These are phyloP conservation scores for Fusarium sp. DNA, from an alignment of 2,329 filamentous ascomycete genomes.

Conservation along the genomic window DNA sequence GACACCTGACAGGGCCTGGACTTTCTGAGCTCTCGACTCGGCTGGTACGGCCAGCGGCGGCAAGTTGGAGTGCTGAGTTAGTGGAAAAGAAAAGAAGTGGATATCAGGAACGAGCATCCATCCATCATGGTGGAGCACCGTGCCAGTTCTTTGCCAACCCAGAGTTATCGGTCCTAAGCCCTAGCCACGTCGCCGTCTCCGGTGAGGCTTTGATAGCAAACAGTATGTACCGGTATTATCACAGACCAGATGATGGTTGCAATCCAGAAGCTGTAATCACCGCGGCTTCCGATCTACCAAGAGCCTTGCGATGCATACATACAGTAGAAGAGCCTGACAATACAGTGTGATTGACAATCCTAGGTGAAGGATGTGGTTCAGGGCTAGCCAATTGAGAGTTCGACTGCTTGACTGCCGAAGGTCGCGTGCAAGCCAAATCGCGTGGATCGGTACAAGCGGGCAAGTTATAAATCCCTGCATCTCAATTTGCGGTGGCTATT, in stretches of 20 bases:
- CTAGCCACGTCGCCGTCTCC: constrained; percentile 29
- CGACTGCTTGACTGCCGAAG: constrained; percentile 37
- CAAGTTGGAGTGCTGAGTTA: constrained; percentile 37
- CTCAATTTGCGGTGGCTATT: constrained; percentile 34
- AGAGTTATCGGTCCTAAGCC: constrained; percentile 35
- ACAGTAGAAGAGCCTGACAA: not conserved
- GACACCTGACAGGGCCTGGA: constrained; percentile 38
- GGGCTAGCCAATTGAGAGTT: constrained; percentile 10
- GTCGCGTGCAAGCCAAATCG: constrained; percentile 44
- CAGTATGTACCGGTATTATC: constrained; percentile 14
- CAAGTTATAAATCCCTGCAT: constrained; percentile 40
- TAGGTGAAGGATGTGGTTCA: not conserved
- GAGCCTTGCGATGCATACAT: not conserved
- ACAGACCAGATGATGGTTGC: not conserved
- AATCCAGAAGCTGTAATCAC: not conserved
- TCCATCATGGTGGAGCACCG: constrained; percentile 26
- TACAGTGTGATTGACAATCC: not conserved
- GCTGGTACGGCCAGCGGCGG: constrained; percentile 41
- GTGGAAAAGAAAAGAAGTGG: constrained; percentile 34
- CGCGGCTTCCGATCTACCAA: not conserved
- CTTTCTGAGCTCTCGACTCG: constrained; percentile 25
- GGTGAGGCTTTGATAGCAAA: constrained; percentile 27
- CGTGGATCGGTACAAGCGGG: constrained; percentile 38
- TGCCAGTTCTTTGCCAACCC: constrained; percentile 24
- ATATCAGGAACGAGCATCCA: constrained; percentile 27